Percentiles rank a stretch among this genome's conserved stretches.
Conservation (phyloP, 2,329 filamentous ascomycete species). For the Aspergillus clavatus region DNA sequence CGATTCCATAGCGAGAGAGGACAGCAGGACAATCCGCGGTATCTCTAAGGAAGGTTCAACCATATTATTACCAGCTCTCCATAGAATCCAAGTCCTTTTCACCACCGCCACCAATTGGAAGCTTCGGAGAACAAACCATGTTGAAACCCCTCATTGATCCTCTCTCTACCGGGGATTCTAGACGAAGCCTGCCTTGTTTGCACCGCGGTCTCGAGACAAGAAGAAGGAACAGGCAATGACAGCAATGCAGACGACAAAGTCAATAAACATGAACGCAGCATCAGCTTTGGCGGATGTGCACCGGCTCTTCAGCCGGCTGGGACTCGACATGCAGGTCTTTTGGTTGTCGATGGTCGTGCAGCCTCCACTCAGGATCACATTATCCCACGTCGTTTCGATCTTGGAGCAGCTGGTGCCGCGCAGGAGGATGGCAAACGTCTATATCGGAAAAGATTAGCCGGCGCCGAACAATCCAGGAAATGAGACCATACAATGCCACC, state of each 20-base stretch:
- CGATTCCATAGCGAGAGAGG: too few species aligned
- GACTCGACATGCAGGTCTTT: slow-evolving; percentile 3
- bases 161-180: too few species aligned
- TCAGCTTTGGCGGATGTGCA: slow-evolving; percentile 20
- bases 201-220: background rate
- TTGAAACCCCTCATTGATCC: too few species aligned
- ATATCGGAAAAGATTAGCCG: background rate
- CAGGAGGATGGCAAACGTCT: slow-evolving; percentile 21
- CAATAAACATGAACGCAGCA: slow-evolving; percentile 22
- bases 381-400: slow-evolving; percentile 7
- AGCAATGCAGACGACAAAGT: slow-evolving; percentile 12
- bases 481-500: slow-evolving; percentile 18
- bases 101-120: too few species aligned
- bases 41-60: too few species aligned
- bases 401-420: slow-evolving; percentile 13
- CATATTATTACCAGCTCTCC: too few species aligned
- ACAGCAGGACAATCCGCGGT: too few species aligned
- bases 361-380: slow-evolving; percentile 18
- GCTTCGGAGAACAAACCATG: too few species aligned
- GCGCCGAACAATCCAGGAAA: background rate
- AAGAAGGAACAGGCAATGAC: slow-evolving; percentile 5
- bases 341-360: slow-evolving; percentile 5
- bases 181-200: background rate
- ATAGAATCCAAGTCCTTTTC: too few species aligned
- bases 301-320: slow-evolving; percentile 12